Evolutionary conservation across 192 early-diverging fungal species (phyloP).

Genomic region (Coemansia sp.): DNA sequence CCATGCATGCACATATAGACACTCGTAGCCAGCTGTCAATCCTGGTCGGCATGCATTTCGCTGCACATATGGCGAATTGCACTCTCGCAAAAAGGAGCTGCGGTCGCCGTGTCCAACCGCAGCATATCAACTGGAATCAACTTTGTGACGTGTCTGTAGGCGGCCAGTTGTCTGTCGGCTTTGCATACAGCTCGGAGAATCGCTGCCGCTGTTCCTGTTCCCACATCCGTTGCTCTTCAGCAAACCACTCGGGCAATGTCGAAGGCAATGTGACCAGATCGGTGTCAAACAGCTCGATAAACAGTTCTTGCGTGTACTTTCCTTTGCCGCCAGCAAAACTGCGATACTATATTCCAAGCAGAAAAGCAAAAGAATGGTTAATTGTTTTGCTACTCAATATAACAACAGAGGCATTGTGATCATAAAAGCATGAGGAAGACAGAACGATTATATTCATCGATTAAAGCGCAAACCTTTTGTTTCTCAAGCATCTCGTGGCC

Average conservation of each 20-base stretch:
- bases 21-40: neutral
- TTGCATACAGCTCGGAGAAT: conserved; percentile 29
- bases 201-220: conserved; percentile 38
- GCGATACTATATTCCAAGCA: conserved; percentile 63
- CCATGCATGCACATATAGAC: neutral
- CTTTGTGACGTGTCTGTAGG: neutral
- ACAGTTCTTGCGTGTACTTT: conserved; percentile 88
- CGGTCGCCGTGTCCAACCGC: neutral
- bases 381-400: neutral
- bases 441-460: neutral
- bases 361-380: neutral
- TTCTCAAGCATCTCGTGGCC: too few species aligned
- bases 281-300: conserved; percentile 92
- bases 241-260: conserved; percentile 79
- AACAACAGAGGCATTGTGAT: neutral
- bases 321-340: conserved; percentile 86
- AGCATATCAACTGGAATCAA: neutral
- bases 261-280: conserved; percentile 86
- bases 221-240: conserved; percentile 66
- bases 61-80: conserved; percentile 1
- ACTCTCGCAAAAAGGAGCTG: neutral
- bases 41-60: neutral
- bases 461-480: too few species aligned
- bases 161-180: neutral
- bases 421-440: neutral